Evolutionary conservation across 139 green algal genomes (phyloP).

Genomic region (Closterium sp.): DNA sequence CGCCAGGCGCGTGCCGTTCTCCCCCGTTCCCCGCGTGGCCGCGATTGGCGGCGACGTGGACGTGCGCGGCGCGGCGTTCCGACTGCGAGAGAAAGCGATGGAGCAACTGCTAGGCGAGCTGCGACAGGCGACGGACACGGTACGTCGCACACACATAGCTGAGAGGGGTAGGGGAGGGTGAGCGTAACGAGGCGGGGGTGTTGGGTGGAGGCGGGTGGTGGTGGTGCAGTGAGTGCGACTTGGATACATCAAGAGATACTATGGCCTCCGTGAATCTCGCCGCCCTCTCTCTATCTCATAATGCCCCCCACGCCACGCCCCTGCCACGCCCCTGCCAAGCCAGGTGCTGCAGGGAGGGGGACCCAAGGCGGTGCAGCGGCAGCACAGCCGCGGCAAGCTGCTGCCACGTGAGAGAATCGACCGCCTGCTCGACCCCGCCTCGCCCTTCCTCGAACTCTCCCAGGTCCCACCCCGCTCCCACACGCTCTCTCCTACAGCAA

Average conservation of each 20-base stretch:
- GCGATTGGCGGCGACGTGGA: background rate
- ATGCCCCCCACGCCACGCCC: no score
- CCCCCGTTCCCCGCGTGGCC: background rate
- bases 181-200: background rate
- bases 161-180: background rate
- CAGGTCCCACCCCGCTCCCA: background rate
- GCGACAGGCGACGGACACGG: background rate
- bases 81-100: background rate
- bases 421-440: slow-evolving; percentile 39
- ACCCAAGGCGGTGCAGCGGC: slow-evolving; percentile 42
- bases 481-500: background rate
- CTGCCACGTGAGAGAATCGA: slow-evolving; percentile 38
- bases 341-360: slow-evolving; percentile 32
- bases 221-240: no score
- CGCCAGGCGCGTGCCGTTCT: background rate
- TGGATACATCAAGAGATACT: no score
- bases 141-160: background rate
- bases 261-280: no score
- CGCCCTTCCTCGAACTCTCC: slow-evolving; percentile 48
- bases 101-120: background rate
- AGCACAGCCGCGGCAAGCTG: slow-evolving; percentile 29
- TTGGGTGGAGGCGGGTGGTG: background rate
- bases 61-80: background rate
- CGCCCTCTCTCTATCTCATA: background rate
- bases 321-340: background rate